A percentile compares a stretch with the other conserved stretches of the same genome.
phyloP scores from a whole-genome alignment of 2,329 filamentous ascomycete genomes.

The Huntiella omanensis region DNA sequence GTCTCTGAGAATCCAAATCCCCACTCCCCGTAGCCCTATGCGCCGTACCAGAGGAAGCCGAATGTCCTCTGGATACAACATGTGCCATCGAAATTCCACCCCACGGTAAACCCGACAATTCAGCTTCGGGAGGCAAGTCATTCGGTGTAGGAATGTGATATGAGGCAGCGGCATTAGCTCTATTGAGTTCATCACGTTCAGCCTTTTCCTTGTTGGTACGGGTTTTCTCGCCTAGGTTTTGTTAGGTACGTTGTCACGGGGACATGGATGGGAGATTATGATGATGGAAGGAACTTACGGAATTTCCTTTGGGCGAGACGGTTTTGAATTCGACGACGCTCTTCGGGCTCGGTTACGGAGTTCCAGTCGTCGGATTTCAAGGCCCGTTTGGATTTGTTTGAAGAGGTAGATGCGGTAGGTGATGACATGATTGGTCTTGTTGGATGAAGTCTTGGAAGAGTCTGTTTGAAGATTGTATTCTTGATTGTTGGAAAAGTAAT shows the following conservation, averaged over 20 bases:
- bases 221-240: conserved; percentile 44
- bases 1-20: neutral
- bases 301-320: conserved; percentile 60
- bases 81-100: conserved; percentile 45
- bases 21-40: conserved; percentile 10
- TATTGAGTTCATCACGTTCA: conserved; percentile 44
- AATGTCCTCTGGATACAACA: conserved; percentile 31
- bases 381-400: conserved; percentile 20
- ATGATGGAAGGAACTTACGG: conserved; percentile 30
- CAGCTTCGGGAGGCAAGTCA: conserved; percentile 30
- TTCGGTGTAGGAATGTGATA: conserved; percentile 42
- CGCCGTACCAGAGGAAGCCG: conserved; percentile 26
- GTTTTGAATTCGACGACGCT: conserved; percentile 58
- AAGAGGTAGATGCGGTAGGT: neutral
- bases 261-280: neutral
- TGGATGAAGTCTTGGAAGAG: too few relatives aligned
- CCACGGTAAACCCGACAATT: conserved; percentile 51
- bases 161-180: conserved; percentile 40
- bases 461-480: too few relatives aligned
- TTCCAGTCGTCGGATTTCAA: conserved; percentile 45
- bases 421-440: too few relatives aligned
- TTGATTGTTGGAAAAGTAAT: too few relatives aligned
- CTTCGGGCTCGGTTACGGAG: conserved; percentile 48
- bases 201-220: conserved; percentile 47
- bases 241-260: neutral